Base-by-base conservation (phyloP, 345 rosid species). In the Dipteronia dyeriana region DNA sequence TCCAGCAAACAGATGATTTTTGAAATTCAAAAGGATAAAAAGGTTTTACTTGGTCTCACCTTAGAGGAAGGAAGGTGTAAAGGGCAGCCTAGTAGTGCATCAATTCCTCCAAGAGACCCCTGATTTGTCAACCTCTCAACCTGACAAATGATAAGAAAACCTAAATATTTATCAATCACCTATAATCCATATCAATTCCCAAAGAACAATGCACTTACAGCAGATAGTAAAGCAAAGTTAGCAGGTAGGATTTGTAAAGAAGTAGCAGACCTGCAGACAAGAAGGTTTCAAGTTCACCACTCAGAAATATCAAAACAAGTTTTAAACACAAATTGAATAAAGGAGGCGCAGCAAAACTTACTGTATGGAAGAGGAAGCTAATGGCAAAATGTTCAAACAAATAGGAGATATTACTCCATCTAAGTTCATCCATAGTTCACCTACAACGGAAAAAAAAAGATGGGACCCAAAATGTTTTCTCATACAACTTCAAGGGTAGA, bases 351-450 rank as follows among this genome's bases (percentile, higher is more conserved):
- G 70, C 19, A 68, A 23, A 78, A 84, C 78, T 84, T 83, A 92
- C 98, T 82, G 89, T 47, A 74, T 71, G 78, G 90, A 87, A 74
- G 92, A 86, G 79, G 88, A 90, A 76, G 89, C 88, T 80, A 92
- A 71, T 67, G 90, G 88, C 79, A 92, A 83, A 84, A 92, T 89
- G 85, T 84, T 90, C 86, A 94, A 80, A 83, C 94, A 94, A 80
- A 94, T 82, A 54, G 97, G 97, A 80, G 98, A 92, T 80, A 90
- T 85, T 80, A 82, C 86, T 71, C 98, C 98, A 76, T 94, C 98
- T 85, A 92, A 87, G 80, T 94, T 94, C 97, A 94, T 91, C 97
- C 97, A 94, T 25, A 92, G 87, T 82, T 94, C 91, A 47, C 98
- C 98, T 94, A 74, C 57, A 86, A 79, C 80, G 31, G 53, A 11